Evolutionary conservation across 2,329 filamentous ascomycete genomes (phyloP).

Genomic region (Xylariaceae sp.): DNA sequence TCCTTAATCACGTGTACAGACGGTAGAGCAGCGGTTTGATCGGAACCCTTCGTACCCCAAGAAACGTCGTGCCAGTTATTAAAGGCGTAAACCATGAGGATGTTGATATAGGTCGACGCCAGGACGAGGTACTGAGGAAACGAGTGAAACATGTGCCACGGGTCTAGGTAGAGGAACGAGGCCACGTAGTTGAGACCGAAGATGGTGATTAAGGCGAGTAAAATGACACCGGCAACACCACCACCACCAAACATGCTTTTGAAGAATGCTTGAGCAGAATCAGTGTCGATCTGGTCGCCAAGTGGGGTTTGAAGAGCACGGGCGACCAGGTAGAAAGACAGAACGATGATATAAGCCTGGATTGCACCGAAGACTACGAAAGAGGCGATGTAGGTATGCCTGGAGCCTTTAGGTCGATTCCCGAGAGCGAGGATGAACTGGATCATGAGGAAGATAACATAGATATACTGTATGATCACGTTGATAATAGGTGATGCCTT

Average conservation of each 20-base stretch:
- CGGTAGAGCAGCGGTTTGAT: slow-evolving; percentile 87
- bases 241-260: slow-evolving; percentile 75
- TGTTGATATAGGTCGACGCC: slow-evolving; percentile 96
- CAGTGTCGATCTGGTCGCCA: slow-evolving; percentile 61
- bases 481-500: slow-evolving; percentile 84
- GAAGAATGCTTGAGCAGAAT: slow-evolving; percentile 63
- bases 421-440: slow-evolving; percentile 94
- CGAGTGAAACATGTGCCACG: slow-evolving; percentile 98
- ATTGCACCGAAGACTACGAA: slow-evolving; percentile 83
- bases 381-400: slow-evolving; percentile 84
- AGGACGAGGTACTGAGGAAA: slow-evolving; percentile 88
- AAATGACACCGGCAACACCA: slow-evolving; percentile 79
- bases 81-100: slow-evolving; percentile 96
- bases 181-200: slow-evolving; percentile 94
- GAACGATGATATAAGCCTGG: slow-evolving; percentile 81
- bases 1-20: slow-evolving; percentile 84
- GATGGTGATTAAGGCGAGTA: slow-evolving; percentile 85
- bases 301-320: slow-evolving; percentile 67
- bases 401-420: slow-evolving; percentile 91
- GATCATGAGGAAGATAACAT: slow-evolving; percentile 82
- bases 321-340: slow-evolving; percentile 82
- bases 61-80: slow-evolving; percentile 99
- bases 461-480: slow-evolving; percentile 82
- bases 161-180: slow-evolving; percentile 93
- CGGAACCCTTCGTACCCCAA: slow-evolving; percentile 96